Conservation (phyloP, 2,329 filamentous ascomycete species). For the Dactylellina cionopaga region DNA sequence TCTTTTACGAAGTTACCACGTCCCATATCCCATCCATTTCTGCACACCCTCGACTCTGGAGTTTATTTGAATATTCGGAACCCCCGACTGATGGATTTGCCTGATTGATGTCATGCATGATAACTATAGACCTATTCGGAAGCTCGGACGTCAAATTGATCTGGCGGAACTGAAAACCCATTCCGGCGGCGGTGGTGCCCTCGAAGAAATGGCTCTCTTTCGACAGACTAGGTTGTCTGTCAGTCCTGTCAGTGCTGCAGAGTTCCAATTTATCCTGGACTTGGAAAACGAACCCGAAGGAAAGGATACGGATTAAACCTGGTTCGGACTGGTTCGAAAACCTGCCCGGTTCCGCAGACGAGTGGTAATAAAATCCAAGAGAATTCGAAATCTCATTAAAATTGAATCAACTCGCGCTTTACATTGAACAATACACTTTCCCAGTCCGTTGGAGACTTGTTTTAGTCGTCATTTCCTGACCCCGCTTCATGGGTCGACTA, state of each 20-base stretch:
- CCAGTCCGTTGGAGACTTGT: constrained; percentile 9
- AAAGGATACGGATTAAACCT: constrained; percentile 49
- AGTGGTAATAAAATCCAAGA: background rate
- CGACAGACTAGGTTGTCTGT: constrained; percentile 51
- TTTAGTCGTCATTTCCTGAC: constrained; percentile 48
- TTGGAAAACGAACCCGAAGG: constrained; percentile 51
- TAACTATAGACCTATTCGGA: constrained; percentile 46
- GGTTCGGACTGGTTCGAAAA: constrained; percentile 16
- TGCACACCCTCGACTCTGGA: constrained; percentile 14
- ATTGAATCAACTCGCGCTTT: constrained; percentile 9
- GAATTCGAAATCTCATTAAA: constrained; percentile 36
- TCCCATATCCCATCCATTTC: constrained; percentile 32
- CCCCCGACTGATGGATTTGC: constrained; percentile 23
- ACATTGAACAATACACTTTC: constrained; percentile 9
- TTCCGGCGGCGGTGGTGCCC: constrained; percentile 42
- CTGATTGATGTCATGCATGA: constrained; percentile 50
- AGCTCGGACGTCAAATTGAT: constrained; percentile 50
- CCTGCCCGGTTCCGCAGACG: constrained; percentile 18
- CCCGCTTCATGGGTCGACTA: constrained; percentile 49
- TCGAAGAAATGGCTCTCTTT: constrained; percentile 47
- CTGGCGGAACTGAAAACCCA: constrained; percentile 50
- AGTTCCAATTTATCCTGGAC: constrained; percentile 52
- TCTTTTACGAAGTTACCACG: constrained; percentile 6
- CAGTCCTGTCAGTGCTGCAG: constrained; percentile 49
- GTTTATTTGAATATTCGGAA: constrained; percentile 11